Base-by-base conservation (phyloP, 2,329 filamentous ascomycete genomes). In the Aspergillus jensenii region DNA sequence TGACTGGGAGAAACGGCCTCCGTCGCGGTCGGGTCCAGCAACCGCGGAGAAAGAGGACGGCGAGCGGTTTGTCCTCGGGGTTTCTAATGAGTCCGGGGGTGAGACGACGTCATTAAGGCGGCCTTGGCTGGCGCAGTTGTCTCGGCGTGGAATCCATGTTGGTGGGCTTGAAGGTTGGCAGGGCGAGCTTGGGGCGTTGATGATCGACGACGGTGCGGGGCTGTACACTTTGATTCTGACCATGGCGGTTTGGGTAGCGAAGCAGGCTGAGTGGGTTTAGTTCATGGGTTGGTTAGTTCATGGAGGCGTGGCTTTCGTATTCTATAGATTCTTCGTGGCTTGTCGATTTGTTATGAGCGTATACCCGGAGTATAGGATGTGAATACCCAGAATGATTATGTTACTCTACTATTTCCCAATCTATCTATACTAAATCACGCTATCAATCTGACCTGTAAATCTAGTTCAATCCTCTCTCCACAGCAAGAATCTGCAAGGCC, bases 401-500 rank as follows among this genome's bases (percentile, higher is more conserved):
- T 31, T 31, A 31, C 4, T 31, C 11, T 31, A 31, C 27, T 31
- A 31, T 31, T 31, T 31, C 2, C 23, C 27, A 31, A 31, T 31
- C 27, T 31, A 31, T 31, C 27, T 27, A 37, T 11, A 37, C 33
- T 37, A 37, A n/a, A n/a, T 15, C 35, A n/a, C 3, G 7, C 12
- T 35, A 2, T 14, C 35, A 15, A n/a, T 37, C 14, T 15, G 11
- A 14, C 14, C 12, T 6, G 11, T 15, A 15, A 37, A 15, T 6
- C 11, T 8, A 37, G 33, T 12, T 45, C 31, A 41, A 67, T 48
- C 3, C 69, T 69, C 47, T 71, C 59, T 79, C 73, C 14, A 76
- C 49, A 0, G 71, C 79, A 68, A 80, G 80, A 52, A 83, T 82
- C 71, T 81, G 78, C 64, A 83, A 65, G 6, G 80, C 81, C 66